Evolutionary conservation across 768 basidiomycete genomes (phyloP).

Genomic region (Leccinum obscurum): DNA sequence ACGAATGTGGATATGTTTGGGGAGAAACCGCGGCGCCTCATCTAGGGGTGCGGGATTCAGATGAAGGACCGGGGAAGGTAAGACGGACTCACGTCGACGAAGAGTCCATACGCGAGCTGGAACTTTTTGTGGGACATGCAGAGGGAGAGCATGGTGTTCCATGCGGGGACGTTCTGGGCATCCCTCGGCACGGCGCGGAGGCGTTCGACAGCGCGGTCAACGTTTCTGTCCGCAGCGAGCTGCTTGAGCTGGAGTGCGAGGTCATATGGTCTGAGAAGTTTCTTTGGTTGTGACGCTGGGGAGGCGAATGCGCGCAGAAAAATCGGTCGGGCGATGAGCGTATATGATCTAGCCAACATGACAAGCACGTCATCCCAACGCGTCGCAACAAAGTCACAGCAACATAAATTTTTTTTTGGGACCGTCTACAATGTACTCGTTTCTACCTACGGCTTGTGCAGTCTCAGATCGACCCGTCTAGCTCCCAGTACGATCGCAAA

Average conservation of each 20-base stretch:
- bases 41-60: constrained; percentile 43
- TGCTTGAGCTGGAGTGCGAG: constrained; percentile 60
- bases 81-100: constrained; percentile 54
- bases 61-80: constrained; percentile 15
- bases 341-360: constrained; percentile 17
- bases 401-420: background rate
- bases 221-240: constrained; percentile 51
- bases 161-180: constrained; percentile 72
- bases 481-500: constrained; percentile 52
- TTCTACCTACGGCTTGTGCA: constrained; percentile 39
- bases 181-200: constrained; percentile 71
- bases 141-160: constrained; percentile 78
- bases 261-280: constrained; percentile 59
- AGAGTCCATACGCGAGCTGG: constrained; percentile 64
- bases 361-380: constrained; percentile 10
- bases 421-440: constrained; percentile 1
- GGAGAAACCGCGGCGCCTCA: constrained; percentile 80
- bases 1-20: constrained; percentile 68
- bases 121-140: constrained; percentile 56
- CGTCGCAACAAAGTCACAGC: background rate
- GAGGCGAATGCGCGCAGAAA: constrained; percentile 6
- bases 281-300: constrained; percentile 2
- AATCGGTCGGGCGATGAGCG: background rate
- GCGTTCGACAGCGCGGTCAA: constrained; percentile 63
- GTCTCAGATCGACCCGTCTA: constrained; percentile 53